A percentile compares a stretch with the other conserved stretches of the same genome.
Conservation (phyloP, 2,329 filamentous ascomycete genomes). For the Chalara sp. region DNA sequence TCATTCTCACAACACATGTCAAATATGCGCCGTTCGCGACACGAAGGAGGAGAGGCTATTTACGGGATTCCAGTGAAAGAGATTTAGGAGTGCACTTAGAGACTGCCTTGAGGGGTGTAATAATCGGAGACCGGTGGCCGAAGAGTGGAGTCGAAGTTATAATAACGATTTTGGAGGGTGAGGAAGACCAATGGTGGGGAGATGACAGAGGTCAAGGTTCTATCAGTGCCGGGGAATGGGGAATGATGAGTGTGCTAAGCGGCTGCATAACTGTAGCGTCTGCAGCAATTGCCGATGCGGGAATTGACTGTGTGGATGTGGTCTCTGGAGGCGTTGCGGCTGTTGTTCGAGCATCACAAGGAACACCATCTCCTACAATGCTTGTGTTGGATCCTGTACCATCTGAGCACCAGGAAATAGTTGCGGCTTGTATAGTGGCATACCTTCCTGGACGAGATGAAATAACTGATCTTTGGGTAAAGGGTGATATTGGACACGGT, state of each 20-base stretch:
- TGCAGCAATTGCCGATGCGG: conserved; percentile 87
- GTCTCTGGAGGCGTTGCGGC: conserved; percentile 86
- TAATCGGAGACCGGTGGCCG: conserved; percentile 95
- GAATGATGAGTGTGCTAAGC: conserved; percentile 83
- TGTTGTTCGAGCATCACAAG: conserved; percentile 46
- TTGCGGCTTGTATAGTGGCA: conserved; percentile 82
- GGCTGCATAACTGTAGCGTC: conserved; percentile 92
- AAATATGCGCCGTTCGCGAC: conserved; percentile 96
- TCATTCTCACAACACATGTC: conserved; percentile 86
- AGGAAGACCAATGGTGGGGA: conserved; percentile 69
- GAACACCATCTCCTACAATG: conserved; percentile 29
- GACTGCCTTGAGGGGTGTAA: conserved; percentile 78
- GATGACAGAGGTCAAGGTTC: conserved; percentile 43
- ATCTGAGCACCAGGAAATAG: conserved; percentile 68
- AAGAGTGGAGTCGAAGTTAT: conserved; percentile 97
- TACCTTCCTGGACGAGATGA: conserved; percentile 85
- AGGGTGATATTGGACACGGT: conserved; percentile 51
- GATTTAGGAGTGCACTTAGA: conserved; percentile 89
- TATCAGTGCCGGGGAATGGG: conserved; percentile 62
- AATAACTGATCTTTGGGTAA: conserved; percentile 91
- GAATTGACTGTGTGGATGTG: conserved; percentile 91
- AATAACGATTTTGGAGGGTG: conserved; percentile 86
- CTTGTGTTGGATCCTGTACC: conserved; percentile 77
- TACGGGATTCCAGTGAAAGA: conserved; percentile 78
- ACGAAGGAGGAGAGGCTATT: conserved; percentile 72